Base-by-base conservation (phyloP, 1,284 basidiomycete genomes). In the Trametes sp. region DNA sequence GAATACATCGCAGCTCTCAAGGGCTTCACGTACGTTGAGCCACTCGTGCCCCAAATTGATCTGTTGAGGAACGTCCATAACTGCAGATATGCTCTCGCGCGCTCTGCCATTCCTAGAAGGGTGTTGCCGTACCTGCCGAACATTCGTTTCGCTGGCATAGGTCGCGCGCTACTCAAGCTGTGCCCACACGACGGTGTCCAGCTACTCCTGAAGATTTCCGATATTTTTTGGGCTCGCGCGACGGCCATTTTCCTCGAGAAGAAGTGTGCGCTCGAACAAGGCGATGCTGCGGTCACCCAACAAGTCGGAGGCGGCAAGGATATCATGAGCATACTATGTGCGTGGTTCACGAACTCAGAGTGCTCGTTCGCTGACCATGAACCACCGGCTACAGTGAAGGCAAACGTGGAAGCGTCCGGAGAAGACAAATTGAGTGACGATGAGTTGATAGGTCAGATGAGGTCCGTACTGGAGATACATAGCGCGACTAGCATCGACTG, bases 1-100 rank as follows among this genome's bases (percentile, higher is more conserved):
- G 64, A 60, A n/a, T 74, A 71, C 50, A 63, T 62, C 2, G 53
- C 69, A n/a, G 64, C 73, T 2, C 41, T 75, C 28, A 72, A 72
- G 59, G 35, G 45, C 11, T 55, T 74, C 23, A 46, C 57, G 73
- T 74, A 33, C 4, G 64, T n/a, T 28, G 7, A 24, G 14, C 31
- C n/a, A 4, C 45, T 4, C 23, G 28, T 6, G 5, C 31, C 6
- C 31, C 14, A n/a, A n/a, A n/a, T n/a, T 16, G 24, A 46, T 13
- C 21, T 31, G n/a, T n/a, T n/a, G n/a, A n/a, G n/a, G 19, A 29
- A 6, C 35, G 4, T 19, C 33, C 44, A 19, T 38, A 31, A 42
- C 50, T 1, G 28, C 35, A 21, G 54, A 29, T 5, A 33, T 33
- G 31, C n/a, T n/a, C n/a, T n/a, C n/a, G 31, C 31, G 14, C 61